phyloP scores from a whole-genome alignment of 176 grass and related monocot genomes.

The Pharus latifolius region DNA sequence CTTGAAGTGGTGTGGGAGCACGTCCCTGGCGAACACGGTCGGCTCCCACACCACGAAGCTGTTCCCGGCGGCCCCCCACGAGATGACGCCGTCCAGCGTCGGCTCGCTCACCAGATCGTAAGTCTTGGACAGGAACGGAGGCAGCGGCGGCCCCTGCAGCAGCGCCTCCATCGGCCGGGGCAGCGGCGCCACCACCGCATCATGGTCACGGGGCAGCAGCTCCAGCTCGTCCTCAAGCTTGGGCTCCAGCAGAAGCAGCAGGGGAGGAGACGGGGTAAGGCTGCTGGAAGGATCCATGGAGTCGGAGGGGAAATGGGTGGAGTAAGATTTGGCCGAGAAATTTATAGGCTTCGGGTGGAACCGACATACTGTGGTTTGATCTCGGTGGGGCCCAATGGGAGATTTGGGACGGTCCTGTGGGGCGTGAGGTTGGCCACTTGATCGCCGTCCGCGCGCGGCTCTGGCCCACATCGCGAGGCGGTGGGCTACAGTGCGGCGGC shows the following conservation, averaged over 20 bases:
- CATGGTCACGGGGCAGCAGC: conserved; percentile 10
- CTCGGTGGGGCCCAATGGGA: not conserved
- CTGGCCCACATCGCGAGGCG: conserved; percentile 5
- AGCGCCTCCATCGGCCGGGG: conserved; percentile 71
- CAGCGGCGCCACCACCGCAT: not conserved
- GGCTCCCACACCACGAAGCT: conserved; percentile 94
- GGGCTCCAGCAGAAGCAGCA: conserved; percentile 24
- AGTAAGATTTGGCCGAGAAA: not conserved
- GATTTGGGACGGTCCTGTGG: not conserved
- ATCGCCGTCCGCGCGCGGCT: not conserved
- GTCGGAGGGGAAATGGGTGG: not conserved
- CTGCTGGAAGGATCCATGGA: conserved; percentile 29
- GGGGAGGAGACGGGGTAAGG: too few species aligned
- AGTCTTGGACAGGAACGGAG: conserved; percentile 88
- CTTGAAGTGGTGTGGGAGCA: conserved; percentile 77
- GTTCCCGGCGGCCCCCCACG: conserved; percentile 61
- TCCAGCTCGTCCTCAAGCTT: conserved; percentile 22
- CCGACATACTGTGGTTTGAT: conserved; percentile 36
- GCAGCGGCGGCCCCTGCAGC: conserved; percentile 48
- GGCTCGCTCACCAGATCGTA: conserved; percentile 76
- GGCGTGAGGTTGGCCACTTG: conserved; percentile 3
- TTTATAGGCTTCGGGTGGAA: conserved; percentile 55
- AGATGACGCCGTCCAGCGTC: conserved; percentile 59
- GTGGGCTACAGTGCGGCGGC: not conserved
- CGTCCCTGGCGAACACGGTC: conserved; percentile 43